These are phyloP conservation scores for Cryptomeria japonica DNA, from an alignment of 75 land plant species.

Conservation along the genomic window DNA sequence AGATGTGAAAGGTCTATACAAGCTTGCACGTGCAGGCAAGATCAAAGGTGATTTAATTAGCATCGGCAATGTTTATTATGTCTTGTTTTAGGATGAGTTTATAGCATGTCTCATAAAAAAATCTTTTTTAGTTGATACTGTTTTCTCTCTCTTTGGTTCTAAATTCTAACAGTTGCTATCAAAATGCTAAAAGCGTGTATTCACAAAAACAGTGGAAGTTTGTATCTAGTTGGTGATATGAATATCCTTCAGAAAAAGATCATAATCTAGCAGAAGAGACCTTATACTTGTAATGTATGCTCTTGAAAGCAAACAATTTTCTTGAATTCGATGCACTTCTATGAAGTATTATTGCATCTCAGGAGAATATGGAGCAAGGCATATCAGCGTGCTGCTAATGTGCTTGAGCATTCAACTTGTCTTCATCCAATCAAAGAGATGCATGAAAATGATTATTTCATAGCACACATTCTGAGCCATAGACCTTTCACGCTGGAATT, in stretches of 20 bases:
- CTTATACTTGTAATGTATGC: background rate
- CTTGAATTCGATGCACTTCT: background rate
- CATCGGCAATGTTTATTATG: background rate
- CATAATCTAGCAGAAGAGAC: background rate
- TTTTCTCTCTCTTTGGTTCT: background rate
- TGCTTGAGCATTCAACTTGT: background rate
- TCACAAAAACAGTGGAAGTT: background rate
- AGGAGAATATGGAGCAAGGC: background rate
- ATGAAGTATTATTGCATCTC: background rate
- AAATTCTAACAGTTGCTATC: background rate
- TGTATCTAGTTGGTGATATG: background rate
- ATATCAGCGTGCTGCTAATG: background rate
- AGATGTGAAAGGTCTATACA: conserved; percentile 92
- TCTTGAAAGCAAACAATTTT: background rate
- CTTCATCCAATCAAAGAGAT: background rate
- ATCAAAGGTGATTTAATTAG: conserved; percentile 55
- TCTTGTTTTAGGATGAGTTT: background rate
- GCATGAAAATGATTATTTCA: background rate
- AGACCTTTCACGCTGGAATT: background rate
- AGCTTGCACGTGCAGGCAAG: conserved; percentile 94
- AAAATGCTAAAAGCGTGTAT: background rate
- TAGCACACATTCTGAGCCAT: background rate
- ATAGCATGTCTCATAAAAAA: background rate
- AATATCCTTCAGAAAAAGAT: background rate
- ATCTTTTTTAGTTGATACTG: background rate